Evolutionary conservation across 345 rosid species (phyloP), one percentile per base, ranked within the genome.

Genomic region (Mangifera indica): DNA sequence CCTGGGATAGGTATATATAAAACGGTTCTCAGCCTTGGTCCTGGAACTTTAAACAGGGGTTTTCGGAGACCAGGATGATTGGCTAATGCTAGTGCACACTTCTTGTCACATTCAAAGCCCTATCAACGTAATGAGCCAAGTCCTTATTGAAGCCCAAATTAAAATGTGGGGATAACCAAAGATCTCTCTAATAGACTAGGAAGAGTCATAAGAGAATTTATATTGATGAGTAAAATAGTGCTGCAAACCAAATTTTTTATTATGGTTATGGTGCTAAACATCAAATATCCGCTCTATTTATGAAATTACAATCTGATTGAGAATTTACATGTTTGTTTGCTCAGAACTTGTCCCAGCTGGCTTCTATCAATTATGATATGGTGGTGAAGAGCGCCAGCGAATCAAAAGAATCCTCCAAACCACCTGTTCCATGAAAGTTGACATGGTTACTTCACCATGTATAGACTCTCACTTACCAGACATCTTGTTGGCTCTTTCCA

Each of bases 331-430:
- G 53, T 55, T 46, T 59, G 8, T 76, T 63, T 60, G 62, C 29
- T 42, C 88, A 94, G 98, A 94, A 94, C 78, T 83, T 94, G 74
- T 84, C 98, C 21, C 98, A 92, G 85, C 72, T 95, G 75, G 98
- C 97, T 74, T 92, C 96, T 17, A 92, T 95, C 72, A 95, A 95
- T 83, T 90, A 88, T 60, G 99, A 95, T 73, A 64, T 88, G 81
- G 86, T 89, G 21, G 72, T 84, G 53, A 91, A 84, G 86, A 87
- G 76, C 74, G 69, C 83, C 14, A 82, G 75, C 73, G 93, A 88
- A 64, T 79, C 83, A 54, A 83, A 80, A 32, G 89, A 88, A 55
- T 71, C 77, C 76, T 64, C 92, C 60, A 85, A 83, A 75, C 74
- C 84, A 32, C 70, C 86, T 32, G 79, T 64, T 40, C 84, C 83